Percentiles rank a stretch among this genome's conserved stretches.
Evolutionary conservation across 2,329 filamentous ascomycete genomes (phyloP).

Genomic region (Cladophialophora yegresii): DNA sequence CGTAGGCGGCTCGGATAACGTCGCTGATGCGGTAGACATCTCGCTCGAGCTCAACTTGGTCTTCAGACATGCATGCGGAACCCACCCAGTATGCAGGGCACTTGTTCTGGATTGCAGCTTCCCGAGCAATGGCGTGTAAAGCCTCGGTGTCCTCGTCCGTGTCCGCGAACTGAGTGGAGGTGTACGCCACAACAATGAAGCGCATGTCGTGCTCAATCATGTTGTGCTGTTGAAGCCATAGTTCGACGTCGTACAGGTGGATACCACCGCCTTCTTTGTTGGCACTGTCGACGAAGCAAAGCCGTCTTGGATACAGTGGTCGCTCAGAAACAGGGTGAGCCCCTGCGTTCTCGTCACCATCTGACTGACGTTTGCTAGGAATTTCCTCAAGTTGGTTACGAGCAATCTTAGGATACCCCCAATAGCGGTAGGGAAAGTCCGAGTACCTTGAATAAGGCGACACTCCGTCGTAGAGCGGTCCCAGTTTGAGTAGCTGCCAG

Average conservation of each 20-base stretch:
- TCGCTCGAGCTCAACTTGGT: slow-evolving; percentile 16
- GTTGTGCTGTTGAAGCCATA: slow-evolving; percentile 16
- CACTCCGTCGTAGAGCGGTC: neutral
- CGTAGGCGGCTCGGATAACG: slow-evolving; percentile 32
- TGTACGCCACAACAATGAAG: slow-evolving; percentile 47
- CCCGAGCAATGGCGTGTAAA: slow-evolving; percentile 15
- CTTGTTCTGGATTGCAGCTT: slow-evolving; percentile 14
- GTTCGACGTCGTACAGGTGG: slow-evolving; percentile 13
- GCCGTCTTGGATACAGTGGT: slow-evolving; percentile 15
- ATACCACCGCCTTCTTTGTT: slow-evolving; percentile 36
- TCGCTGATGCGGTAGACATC: slow-evolving; percentile 39
- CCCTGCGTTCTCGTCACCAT: slow-evolving; percentile 1
- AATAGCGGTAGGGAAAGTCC: slow-evolving; percentile 11
- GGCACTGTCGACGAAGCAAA: slow-evolving; percentile 14
- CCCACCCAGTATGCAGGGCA: slow-evolving; percentile 17
- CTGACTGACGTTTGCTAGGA: neutral
- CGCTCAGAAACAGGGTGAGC: slow-evolving; percentile 18
- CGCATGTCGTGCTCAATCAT: slow-evolving; percentile 16
- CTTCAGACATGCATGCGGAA: slow-evolving; percentile 17
- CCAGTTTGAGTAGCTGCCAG: neutral
- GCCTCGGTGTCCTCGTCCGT: slow-evolving; percentile 29
- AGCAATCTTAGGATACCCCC: slow-evolving; percentile 20
- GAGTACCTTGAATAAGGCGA: slow-evolving; percentile 4
- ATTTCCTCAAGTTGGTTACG: slow-evolving; percentile 15
- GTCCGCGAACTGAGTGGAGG: slow-evolving; percentile 44